Evolutionary conservation across 495 filamentous ascomycete genomes (phyloP).

Genomic region (Melanomma pulvis-pyrius): DNA sequence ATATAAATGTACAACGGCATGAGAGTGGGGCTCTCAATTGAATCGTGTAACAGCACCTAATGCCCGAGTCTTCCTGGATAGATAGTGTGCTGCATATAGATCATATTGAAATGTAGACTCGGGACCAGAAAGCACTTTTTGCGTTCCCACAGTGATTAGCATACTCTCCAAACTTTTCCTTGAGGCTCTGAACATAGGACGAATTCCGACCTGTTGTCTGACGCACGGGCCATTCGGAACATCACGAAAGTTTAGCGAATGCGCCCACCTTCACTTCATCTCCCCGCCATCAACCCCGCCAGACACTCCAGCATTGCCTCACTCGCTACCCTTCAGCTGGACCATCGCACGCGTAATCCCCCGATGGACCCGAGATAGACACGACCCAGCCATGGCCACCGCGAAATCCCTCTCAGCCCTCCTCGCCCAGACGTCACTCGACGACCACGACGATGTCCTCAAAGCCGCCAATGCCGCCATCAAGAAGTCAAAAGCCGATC

Average conservation of each 20-base stretch:
- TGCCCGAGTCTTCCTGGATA: too few species aligned
- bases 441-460: slow-evolving; percentile 74
- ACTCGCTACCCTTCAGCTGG: neutral
- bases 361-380: slow-evolving; percentile 15
- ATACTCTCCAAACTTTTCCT: too few species aligned
- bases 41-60: too few species aligned
- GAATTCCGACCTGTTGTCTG: too few species aligned
- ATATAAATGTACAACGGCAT: neutral
- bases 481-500: slow-evolving; percentile 63
- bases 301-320: neutral
- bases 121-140: too few species aligned
- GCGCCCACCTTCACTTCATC: neutral
- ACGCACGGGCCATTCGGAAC: neutral
- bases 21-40: too few species aligned
- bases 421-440: slow-evolving; percentile 62
- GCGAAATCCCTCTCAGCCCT: slow-evolving; percentile 59
- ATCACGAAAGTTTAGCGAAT: neutral
- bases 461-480: slow-evolving; percentile 70
- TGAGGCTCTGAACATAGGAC: too few species aligned
- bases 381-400: slow-evolving; percentile 34
- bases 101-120: too few species aligned
- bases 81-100: too few species aligned
- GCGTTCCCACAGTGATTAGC: too few species aligned
- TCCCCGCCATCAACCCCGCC: neutral
- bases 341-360: neutral